Conservation (phyloP, 2,329 filamentous ascomycete species). For the Alternaria consortialis region DNA sequence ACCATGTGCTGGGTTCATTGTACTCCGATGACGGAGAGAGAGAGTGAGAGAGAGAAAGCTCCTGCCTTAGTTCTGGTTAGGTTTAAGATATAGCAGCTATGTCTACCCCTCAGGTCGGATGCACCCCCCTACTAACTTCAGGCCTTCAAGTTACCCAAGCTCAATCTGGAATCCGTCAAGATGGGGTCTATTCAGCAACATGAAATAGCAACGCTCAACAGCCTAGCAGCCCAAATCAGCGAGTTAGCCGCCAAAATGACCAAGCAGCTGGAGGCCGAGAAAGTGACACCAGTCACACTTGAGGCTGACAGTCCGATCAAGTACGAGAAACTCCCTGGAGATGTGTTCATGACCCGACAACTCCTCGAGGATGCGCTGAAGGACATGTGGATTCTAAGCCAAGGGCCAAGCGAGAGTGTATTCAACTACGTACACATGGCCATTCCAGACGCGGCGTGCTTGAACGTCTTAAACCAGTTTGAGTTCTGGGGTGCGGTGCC, state of each 20-base stretch:
- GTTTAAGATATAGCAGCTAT: background rate
- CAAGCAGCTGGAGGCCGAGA: slow-evolving; percentile 54
- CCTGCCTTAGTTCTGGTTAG: background rate
- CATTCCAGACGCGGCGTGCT: slow-evolving; percentile 55
- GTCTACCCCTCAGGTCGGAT: background rate
- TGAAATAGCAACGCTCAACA: slow-evolving; percentile 50
- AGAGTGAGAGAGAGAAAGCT: background rate
- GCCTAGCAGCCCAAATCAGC: slow-evolving; percentile 57
- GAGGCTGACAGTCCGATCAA: slow-evolving; percentile 55
- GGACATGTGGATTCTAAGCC: slow-evolving; percentile 58
- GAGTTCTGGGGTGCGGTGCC: slow-evolving; percentile 64
- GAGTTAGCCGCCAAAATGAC: slow-evolving; percentile 57
- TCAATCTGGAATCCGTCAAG: background rate
- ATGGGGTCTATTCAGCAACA: slow-evolving; percentile 31
- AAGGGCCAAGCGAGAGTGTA: slow-evolving; percentile 61
- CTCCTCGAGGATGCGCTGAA: slow-evolving; percentile 57
- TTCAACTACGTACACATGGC: slow-evolving; percentile 51
- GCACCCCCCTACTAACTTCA: background rate
- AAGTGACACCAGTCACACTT: slow-evolving; percentile 55
- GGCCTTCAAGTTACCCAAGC: background rate
- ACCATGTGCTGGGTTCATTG: too few species aligned
- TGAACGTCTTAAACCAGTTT: slow-evolving; percentile 63
- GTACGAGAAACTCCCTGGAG: slow-evolving; percentile 55
- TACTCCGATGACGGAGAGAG: background rate
- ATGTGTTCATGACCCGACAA: slow-evolving; percentile 58